These are phyloP conservation scores for Rubia peregrina DNA, from an alignment of 305 asterid genomes.

Conservation along the genomic window DNA sequence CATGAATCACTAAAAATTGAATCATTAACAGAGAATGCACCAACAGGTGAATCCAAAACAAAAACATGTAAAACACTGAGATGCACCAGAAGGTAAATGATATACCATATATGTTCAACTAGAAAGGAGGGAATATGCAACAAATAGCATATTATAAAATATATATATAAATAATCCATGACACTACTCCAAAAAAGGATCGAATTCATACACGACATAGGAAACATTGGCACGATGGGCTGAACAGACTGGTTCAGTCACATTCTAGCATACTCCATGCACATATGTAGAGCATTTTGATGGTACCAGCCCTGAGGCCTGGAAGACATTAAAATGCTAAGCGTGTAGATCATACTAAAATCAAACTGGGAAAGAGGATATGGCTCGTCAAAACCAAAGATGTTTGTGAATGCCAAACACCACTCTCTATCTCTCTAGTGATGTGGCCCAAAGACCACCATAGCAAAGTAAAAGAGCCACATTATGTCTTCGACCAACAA, in stretches of 20 bases:
- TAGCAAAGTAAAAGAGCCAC: slow-evolving; percentile 54
- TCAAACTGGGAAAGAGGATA: slow-evolving; percentile 56
- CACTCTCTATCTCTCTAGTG: slow-evolving; percentile 55
- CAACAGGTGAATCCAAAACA: too few species aligned
- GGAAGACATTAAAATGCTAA: slow-evolving; percentile 47
- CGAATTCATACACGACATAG: slow-evolving; percentile 47
- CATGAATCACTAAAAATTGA: too few species aligned
- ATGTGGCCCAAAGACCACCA: slow-evolving; percentile 34
- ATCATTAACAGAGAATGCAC: too few species aligned
- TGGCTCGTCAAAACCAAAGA: slow-evolving; percentile 51
- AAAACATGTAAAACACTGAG: background rate
- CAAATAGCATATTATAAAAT: too few species aligned
- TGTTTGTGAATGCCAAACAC: slow-evolving; percentile 64
- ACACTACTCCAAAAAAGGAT: background rate
- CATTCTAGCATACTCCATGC: slow-evolving; percentile 69
- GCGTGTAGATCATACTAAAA: slow-evolving; percentile 58
- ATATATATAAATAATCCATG: background rate
- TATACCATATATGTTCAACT: too few species aligned
- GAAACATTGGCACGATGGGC: slow-evolving; percentile 37
- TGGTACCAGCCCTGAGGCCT: slow-evolving; percentile 67
- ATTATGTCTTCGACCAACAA: slow-evolving; percentile 49
- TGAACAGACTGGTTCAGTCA: slow-evolving; percentile 57
- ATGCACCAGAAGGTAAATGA: too few species aligned
- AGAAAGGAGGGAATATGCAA: too few species aligned
- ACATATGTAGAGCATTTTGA: slow-evolving; percentile 50